Evolutionary conservation across 768 basidiomycete species (phyloP).

Genomic region (Clitopilus hobsonii): DNA sequence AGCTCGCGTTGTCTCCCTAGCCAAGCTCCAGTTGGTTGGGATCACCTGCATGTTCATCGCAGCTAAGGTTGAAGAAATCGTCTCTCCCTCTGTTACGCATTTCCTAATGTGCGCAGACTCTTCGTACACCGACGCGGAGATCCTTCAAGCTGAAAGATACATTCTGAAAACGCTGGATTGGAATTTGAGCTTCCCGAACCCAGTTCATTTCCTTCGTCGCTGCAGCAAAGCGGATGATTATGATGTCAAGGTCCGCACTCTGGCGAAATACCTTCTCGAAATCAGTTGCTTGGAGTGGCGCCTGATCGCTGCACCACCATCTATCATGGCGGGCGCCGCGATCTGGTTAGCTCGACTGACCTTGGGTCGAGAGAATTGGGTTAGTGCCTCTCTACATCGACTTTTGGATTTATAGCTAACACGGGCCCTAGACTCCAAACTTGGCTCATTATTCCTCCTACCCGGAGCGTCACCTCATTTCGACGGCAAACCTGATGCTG

Average conservation of each 20-base stretch:
- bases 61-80: conserved; percentile 94
- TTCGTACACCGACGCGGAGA: conserved; percentile 79
- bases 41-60: conserved; percentile 92
- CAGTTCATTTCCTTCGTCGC: conserved; percentile 87
- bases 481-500: conserved; percentile 89
- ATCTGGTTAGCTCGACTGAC: conserved; percentile 88
- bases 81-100: conserved; percentile 86
- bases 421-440: conserved; percentile 58
- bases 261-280: conserved; percentile 94
- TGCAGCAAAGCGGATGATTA: conserved; percentile 97
- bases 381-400: conserved; percentile 31
- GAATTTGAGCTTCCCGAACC: conserved; percentile 90
- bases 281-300: conserved; percentile 87
- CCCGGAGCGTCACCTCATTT: conserved; percentile 75
- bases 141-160: conserved; percentile 74
- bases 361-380: conserved; percentile 84
- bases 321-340: conserved; percentile 81
- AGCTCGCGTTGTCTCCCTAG: conserved; percentile 75
- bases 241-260: conserved; percentile 85
- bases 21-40: conserved; percentile 94
- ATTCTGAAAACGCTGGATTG: conserved; percentile 90
- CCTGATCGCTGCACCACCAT: conserved; percentile 77
- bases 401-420: conserved; percentile 4
- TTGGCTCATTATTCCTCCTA: conserved; percentile 94
- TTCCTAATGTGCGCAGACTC: conserved; percentile 85